A percentile compares a stretch with the other conserved stretches of the same genome.
Evolutionary conservation across 1,139 yeast species (phyloP).

Genomic region (Yamadazyma atmosphaerica): DNA sequence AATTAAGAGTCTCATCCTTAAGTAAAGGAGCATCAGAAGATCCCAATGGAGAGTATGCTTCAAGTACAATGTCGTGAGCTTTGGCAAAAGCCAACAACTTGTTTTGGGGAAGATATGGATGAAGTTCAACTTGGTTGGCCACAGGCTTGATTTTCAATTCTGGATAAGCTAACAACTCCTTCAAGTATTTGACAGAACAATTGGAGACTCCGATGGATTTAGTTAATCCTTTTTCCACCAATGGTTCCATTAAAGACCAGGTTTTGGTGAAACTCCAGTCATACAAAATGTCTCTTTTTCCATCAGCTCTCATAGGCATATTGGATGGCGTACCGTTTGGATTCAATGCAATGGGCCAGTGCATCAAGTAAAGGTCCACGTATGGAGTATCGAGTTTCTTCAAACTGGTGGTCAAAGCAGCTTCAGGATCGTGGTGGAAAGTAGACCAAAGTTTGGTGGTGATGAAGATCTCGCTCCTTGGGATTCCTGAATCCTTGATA

Average conservation of each 20-base stretch:
- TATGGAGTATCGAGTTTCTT: constrained; percentile 71
- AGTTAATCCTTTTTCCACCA: constrained; percentile 53
- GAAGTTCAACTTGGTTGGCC: constrained; percentile 72
- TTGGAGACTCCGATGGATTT: constrained; percentile 81
- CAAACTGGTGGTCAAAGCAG: constrained; percentile 63
- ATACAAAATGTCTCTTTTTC: constrained; percentile 25
- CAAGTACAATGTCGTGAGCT: constrained; percentile 55
- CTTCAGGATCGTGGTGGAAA: constrained; percentile 59
- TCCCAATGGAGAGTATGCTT: constrained; percentile 84
- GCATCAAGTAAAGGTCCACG: constrained; percentile 80
- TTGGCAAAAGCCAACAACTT: constrained; percentile 58
- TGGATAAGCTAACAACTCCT: constrained; percentile 51
- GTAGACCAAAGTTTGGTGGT: constrained; percentile 83
- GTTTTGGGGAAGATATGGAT: constrained; percentile 72
- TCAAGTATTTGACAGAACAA: constrained; percentile 52
- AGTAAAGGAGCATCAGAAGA: constrained; percentile 66
- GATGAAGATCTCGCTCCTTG: constrained; percentile 69
- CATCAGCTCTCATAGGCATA: constrained; percentile 29
- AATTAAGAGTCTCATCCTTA: constrained; percentile 45
- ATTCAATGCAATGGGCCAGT: constrained; percentile 77
- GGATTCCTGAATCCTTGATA: constrained; percentile 64
- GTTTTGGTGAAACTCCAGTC: constrained; percentile 61
- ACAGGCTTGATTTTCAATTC: constrained; percentile 59
- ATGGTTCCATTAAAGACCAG: constrained; percentile 63
- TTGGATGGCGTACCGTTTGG: constrained; percentile 31